These are phyloP conservation scores for Penicillium sp. DNA, from an alignment of 2,329 filamentous ascomycete species.

Conservation along the genomic window DNA sequence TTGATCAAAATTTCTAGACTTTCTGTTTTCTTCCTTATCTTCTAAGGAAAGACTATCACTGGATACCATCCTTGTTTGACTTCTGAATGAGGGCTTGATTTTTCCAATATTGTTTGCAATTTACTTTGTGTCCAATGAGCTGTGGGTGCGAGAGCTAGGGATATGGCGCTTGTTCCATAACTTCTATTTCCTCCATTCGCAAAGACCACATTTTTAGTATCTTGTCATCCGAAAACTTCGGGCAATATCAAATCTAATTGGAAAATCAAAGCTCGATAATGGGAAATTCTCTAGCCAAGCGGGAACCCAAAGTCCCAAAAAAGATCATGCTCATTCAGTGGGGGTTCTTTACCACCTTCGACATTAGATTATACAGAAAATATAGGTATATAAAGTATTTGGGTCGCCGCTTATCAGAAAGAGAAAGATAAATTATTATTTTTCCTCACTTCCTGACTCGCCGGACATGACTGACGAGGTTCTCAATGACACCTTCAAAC, in stretches of 20 bases:
- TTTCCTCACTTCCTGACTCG: constrained; percentile 72
- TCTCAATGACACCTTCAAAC: constrained; percentile 96
- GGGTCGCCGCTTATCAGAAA: constrained; percentile 6
- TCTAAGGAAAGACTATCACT: neutral
- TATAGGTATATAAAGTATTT: constrained; percentile 28
- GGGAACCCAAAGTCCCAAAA: neutral
- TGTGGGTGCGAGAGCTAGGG: neutral
- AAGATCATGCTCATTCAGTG: constrained; percentile 18
- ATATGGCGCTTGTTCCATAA: neutral
- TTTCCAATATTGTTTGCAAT: no score
- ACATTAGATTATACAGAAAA: constrained; percentile 30
- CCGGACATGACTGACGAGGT: constrained; percentile 86
- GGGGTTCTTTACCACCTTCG: constrained; percentile 11
- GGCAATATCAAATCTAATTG: no score
- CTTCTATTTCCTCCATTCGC: neutral
- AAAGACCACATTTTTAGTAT: neutral
- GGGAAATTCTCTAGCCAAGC: neutral
- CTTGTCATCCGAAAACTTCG: no score
- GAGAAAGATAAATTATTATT: neutral
- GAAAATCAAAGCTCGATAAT: neutral
- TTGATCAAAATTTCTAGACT: neutral
- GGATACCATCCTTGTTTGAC: neutral
- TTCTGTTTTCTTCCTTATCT: neutral
- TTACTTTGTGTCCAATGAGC: neutral
- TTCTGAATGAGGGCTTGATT: neutral